Evolutionary conservation across 345 rosid genomes (phyloP).

Genomic region (Balakata baccata): DNA sequence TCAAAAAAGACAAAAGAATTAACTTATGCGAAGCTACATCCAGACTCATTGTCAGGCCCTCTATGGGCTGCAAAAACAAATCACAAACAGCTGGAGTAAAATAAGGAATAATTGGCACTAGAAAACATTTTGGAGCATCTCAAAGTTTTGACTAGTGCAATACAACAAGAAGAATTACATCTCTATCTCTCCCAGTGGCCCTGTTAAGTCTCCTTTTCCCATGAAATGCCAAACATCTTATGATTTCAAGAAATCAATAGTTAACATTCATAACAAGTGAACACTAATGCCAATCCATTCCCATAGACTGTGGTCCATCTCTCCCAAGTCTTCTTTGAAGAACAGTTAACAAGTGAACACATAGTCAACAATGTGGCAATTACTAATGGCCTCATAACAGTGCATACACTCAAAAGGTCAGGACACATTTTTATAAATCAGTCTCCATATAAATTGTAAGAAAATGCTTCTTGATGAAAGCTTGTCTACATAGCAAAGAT

Average conservation of each 20-base stretch:
- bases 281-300: not conserved
- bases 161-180: not conserved
- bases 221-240: not conserved
- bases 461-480: not conserved
- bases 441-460: slow-evolving; percentile 7
- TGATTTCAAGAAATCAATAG: slow-evolving; percentile 2
- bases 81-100: not conserved
- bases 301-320: slow-evolving; percentile 21
- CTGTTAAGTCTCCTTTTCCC: slow-evolving; percentile 6
- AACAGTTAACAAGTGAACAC: slow-evolving; percentile 8
- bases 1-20: not conserved
- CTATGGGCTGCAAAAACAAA: not conserved
- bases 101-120: not conserved
- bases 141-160: not conserved
- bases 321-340: slow-evolving; percentile 9
- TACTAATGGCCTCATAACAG: slow-evolving; percentile 12
- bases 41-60: no score
- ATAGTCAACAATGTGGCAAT: slow-evolving; percentile 1
- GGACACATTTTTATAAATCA: not conserved
- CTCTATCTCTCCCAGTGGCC: not conserved
- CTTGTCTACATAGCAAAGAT: slow-evolving; percentile 3
- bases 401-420: slow-evolving; percentile 10
- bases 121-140: not conserved
- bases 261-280: slow-evolving; percentile 2
- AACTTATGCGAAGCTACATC: not conserved